Conservation (phyloP, 176 grass and related monocot species). For the Juncus effusus region DNA sequence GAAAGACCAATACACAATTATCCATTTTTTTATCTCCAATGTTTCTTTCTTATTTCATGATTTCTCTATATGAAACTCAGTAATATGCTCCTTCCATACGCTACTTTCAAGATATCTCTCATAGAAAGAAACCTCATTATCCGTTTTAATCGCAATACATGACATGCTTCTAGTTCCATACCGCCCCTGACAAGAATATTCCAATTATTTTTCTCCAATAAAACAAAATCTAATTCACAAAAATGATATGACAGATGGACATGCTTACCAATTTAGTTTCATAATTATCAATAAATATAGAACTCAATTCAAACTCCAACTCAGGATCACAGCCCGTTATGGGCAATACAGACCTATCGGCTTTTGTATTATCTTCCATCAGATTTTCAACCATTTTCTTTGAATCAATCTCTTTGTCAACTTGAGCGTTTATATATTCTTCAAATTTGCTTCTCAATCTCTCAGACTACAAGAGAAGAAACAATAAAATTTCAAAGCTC, state of each 20-base stretch:
- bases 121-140: conserved; percentile 48
- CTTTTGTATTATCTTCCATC: conserved; percentile 57
- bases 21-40: background rate
- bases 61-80: conserved; percentile 44
- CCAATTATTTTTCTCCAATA: background rate
- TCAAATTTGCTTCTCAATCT: conserved; percentile 51
- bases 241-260: background rate
- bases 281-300: conserved; percentile 59
- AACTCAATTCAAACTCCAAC: conserved; percentile 58
- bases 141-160: conserved; percentile 42
- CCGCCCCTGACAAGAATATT: conserved; percentile 33
- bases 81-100: conserved; percentile 54
- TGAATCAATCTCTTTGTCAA: conserved; percentile 32
- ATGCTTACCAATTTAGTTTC: conserved; percentile 40
- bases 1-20: too few relatives aligned
- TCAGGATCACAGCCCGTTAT: conserved; percentile 49
- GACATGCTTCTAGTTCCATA: conserved; percentile 88
- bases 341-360: conserved; percentile 45
- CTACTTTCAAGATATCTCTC: conserved; percentile 55
- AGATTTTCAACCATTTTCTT: conserved; percentile 56
- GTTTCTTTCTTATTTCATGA: conserved; percentile 1
- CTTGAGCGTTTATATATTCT: conserved; percentile 34
- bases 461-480: conserved; percentile 37
- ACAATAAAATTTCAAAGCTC: background rate
- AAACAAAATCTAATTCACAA: background rate